Conservation (phyloP, 129 eudicot species). For the Solidago caesia region DNA sequence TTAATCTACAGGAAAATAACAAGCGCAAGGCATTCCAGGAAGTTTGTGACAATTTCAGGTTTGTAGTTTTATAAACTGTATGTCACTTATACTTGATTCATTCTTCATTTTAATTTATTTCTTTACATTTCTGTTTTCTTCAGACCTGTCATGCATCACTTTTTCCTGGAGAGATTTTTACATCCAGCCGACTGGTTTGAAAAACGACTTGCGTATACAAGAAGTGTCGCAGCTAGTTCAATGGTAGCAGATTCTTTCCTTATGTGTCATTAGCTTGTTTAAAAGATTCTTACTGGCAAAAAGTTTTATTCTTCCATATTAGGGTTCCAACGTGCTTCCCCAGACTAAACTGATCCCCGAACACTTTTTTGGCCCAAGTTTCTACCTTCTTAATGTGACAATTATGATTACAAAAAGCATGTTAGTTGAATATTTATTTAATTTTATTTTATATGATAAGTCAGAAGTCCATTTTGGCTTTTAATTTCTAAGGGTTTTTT, state of each 20-base stretch:
- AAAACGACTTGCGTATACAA: conserved; percentile 90
- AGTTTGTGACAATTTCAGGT: conserved; percentile 88
- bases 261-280: background rate
- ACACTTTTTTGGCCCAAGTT: no score
- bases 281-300: no score
- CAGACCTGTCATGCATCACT: conserved; percentile 98
- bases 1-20: conserved; percentile 61
- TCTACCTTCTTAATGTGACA: no score
- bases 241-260: conserved; percentile 53
- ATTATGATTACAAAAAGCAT: no score
- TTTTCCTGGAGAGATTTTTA: conserved; percentile 88
- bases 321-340: no score
- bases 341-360: no score
- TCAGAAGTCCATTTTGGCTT: no score
- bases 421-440: no score
- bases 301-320: background rate
- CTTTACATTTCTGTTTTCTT: conserved; percentile 20
- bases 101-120: background rate
- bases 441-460: no score
- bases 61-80: conserved; percentile 16
- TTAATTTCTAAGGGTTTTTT: no score
- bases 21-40: conserved; percentile 89
- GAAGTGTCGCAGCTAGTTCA: conserved; percentile 98
- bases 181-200: conserved; percentile 98
- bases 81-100: background rate